phyloP scores from a whole-genome alignment of 2,329 filamentous ascomycete species.

The Talaromyces sp. region DNA sequence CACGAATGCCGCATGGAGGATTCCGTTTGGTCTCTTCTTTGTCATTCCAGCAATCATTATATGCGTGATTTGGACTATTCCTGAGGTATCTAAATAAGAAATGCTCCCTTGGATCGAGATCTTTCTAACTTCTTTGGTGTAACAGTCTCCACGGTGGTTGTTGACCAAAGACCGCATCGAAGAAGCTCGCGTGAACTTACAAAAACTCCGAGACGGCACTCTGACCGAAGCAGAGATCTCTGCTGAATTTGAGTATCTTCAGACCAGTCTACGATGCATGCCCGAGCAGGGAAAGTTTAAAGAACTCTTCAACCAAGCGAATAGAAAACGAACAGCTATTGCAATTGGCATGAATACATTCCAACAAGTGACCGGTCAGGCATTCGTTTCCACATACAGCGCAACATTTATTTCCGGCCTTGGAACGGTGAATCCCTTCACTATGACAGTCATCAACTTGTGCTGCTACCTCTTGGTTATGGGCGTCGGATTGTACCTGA shows the following conservation, averaged over 20 bases:
- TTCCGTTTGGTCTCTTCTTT: background rate
- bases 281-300: no score
- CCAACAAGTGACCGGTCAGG: background rate
- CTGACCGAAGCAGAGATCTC: no score
- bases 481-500: background rate
- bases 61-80: no score
- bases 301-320: background rate
- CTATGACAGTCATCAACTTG: background rate
- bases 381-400: background rate
- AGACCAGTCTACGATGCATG: no score
- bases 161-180: no score
- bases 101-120: no score
- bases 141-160: no score
- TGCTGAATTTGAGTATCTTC: no score
- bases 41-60: background rate
- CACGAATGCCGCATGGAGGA: background rate
- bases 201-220: no score
- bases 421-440: background rate
- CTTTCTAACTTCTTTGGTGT: no score
- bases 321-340: background rate
- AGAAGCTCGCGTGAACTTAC: no score
- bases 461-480: background rate
- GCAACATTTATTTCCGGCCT: background rate
- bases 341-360: background rate
- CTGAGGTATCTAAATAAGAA: no score